A percentile compares a stretch with the other conserved stretches of the same genome.
phyloP scores from a whole-genome alignment of 2,329 filamentous ascomycete genomes.

The Paraconiothyrium sp. region DNA sequence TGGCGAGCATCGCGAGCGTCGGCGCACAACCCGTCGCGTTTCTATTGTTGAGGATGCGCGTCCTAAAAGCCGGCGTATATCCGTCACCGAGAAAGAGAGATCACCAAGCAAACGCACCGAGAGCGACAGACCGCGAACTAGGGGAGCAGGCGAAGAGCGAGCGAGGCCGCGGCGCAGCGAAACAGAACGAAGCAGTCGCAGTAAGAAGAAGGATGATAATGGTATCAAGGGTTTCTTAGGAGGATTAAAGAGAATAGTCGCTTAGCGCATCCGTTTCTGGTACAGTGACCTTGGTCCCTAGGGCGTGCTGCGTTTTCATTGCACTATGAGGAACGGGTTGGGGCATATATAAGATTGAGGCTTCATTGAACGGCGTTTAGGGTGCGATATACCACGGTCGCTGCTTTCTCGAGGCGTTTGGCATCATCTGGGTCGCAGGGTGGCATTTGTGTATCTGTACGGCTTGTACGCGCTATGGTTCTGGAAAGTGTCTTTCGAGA shows the following conservation, averaged over 20 bases:
- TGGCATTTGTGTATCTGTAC: conserved; percentile 26
- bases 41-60: conserved; percentile 39
- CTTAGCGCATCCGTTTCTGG: conserved; percentile 20
- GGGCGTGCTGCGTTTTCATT: neutral
- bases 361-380: conserved; percentile 27
- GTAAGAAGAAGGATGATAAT: conserved; percentile 43
- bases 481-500: neutral
- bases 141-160: conserved; percentile 36
- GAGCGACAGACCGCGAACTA: conserved; percentile 38
- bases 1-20: conserved; percentile 37
- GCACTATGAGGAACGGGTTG: conserved; percentile 5
- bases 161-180: conserved; percentile 36
- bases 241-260: conserved; percentile 43
- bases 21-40: conserved; percentile 32
- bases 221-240: conserved; percentile 44
- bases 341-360: conserved; percentile 13
- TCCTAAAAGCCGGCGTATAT: conserved; percentile 42
- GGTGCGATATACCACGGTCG: conserved; percentile 14
- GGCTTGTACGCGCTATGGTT: conserved; percentile 10
- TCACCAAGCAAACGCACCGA: conserved; percentile 40
- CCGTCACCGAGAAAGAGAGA: conserved; percentile 42
- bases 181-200: conserved; percentile 34
- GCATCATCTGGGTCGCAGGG: neutral
- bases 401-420: neutral
- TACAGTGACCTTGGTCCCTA: neutral